Conservation (phyloP, 2,329 filamentous ascomycete species). For the Neoarthrinium moseri region DNA sequence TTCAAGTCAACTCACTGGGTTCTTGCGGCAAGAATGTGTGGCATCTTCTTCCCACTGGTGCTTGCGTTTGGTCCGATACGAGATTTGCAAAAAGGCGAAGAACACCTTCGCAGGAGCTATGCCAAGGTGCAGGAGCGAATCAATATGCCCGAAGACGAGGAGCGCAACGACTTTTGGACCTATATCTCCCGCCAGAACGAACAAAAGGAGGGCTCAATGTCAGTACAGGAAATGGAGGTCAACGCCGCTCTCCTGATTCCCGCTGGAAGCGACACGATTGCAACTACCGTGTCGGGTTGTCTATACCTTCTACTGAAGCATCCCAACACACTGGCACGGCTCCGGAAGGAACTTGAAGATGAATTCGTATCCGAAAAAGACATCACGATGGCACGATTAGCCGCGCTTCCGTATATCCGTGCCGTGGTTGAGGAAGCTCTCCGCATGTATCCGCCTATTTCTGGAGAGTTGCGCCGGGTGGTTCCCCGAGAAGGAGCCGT, state of each 20-base stretch:
- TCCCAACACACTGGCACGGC: background rate
- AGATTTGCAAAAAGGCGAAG: background rate
- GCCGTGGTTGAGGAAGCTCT: background rate
- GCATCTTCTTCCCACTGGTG: too few species aligned
- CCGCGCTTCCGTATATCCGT: background rate
- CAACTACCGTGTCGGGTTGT: background rate
- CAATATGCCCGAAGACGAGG: background rate
- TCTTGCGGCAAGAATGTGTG: background rate
- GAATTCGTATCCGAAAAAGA: background rate
- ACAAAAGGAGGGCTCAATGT: background rate
- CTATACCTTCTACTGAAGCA: background rate
- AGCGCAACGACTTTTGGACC: background rate
- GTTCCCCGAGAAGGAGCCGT: background rate
- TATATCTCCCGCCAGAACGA: background rate
- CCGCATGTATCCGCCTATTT: background rate
- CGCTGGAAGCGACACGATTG: background rate
- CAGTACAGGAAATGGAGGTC: slow-evolving; percentile 15
- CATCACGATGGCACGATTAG: background rate
- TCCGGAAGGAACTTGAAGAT: background rate
- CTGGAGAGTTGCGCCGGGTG: background rate
- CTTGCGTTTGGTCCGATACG: background rate
- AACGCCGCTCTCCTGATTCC: slow-evolving; percentile 17
- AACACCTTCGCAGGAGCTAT: background rate
- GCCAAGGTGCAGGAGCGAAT: background rate
- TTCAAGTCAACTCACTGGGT: background rate